Percentiles rank a stretch among this genome's conserved stretches.
phyloP scores from a whole-genome alignment of 2,329 filamentous ascomycete species.

The Aspergillus latus region DNA sequence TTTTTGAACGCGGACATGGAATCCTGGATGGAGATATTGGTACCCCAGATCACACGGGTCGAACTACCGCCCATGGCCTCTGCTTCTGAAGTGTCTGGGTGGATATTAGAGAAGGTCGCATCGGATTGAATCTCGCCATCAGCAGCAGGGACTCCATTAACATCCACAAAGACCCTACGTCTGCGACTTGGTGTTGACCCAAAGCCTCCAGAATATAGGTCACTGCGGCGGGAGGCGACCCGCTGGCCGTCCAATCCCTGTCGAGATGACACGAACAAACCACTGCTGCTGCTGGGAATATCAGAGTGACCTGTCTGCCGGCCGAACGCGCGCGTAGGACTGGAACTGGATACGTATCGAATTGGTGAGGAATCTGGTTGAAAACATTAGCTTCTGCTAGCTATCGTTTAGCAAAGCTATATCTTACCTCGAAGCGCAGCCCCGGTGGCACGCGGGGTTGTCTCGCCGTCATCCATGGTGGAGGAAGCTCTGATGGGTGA shows the following conservation, averaged over 20 bases:
- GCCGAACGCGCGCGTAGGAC: slow-evolving; percentile 63
- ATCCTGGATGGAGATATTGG: slow-evolving; percentile 90
- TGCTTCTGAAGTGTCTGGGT: slow-evolving; percentile 89
- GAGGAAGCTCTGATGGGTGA: slow-evolving; percentile 48
- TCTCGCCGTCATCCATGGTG: slow-evolving; percentile 43
- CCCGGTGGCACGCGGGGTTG: slow-evolving; percentile 43
- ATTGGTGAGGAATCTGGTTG: slow-evolving; percentile 83
- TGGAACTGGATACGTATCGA: slow-evolving; percentile 86
- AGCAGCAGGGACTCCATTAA: slow-evolving; percentile 60
- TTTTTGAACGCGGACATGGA: slow-evolving; percentile 85
- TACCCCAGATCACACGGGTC: slow-evolving; percentile 90
- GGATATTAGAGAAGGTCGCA: slow-evolving; percentile 65
- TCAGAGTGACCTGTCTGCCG: slow-evolving; percentile 64
- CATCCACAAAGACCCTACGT: slow-evolving; percentile 63
- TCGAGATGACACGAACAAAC: slow-evolving; percentile 72
- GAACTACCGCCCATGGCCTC: slow-evolving; percentile 80
- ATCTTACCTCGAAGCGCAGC: slow-evolving; percentile 41
- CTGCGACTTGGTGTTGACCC: slow-evolving; percentile 53
- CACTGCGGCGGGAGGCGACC: slow-evolving; percentile 68
- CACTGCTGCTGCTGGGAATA: slow-evolving; percentile 78
- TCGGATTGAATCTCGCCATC: slow-evolving; percentile 55
- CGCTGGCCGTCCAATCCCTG: slow-evolving; percentile 53
- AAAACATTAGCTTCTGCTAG: slow-evolving; percentile 1
- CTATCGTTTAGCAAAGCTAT: neutral
- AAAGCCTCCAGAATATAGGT: slow-evolving; percentile 79